Evolutionary conservation across 1,284 basidiomycete species (phyloP), one percentile per base, ranked within the genome.

Genomic region (Grifola frondosa): DNA sequence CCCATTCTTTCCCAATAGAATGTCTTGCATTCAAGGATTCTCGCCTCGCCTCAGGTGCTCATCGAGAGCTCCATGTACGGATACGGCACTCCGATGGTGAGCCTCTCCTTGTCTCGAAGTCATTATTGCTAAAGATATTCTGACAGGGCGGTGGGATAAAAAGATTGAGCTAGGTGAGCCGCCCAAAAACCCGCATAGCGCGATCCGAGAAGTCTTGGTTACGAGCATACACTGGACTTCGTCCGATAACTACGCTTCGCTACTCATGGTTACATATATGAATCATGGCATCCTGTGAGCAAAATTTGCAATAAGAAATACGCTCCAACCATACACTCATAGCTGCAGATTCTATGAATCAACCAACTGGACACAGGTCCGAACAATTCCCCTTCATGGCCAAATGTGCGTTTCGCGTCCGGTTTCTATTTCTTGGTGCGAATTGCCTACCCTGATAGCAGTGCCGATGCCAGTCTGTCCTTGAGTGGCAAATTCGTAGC

Each of bases 1-100:
- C 44, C n/a, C 44, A 46, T 21, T 15, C 20, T 7, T 37, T 24
- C 34, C 44, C 44, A 2, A 25, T 46, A 0, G 44, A 46, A 29
- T 29, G 44, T n/a, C 34, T 46, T 10, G 44, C 39, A 10, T 8
- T 37, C 17, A 15, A 28, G 4, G 39, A 25, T 11, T 2, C 5
- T 6, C 19, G 20, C 11, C 7, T 46, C 1, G 44, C 34, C 3
- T 41, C 44, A 4, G 44, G 44, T 5, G 44, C 44, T 1, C 35
- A 30, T 19, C 11, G 13, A 3, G 44, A 46, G 17, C 22, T 44
- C 9, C 32, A 26, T 6, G 24, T 44, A 4, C 37, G 40, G 40
- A 23, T 13, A 21, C 22, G 28, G 19, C 21, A 9, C 1, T 19
- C n/a, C 5, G 13, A 9, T 2, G 20, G n/a, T n/a, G n/a, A n/a